Base-by-base conservation (phyloP, 352 stramenopile species). In the Blastocystis sp. region DNA sequence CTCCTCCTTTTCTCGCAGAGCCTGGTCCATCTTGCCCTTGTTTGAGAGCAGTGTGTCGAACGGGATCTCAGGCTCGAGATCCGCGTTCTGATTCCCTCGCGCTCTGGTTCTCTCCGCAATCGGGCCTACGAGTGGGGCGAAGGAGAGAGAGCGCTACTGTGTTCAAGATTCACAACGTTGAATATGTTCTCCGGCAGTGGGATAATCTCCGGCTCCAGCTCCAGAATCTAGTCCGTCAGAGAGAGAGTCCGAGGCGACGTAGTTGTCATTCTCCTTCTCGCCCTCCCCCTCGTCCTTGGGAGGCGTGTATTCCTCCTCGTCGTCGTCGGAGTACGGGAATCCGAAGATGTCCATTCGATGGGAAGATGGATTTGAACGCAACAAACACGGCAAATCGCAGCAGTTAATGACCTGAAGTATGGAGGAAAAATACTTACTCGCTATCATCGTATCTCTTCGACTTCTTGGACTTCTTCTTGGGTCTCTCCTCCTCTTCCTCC, bases 161-260 rank as follows among this genome's bases (percentile, higher is more conserved):
- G 65, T 26, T 85, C 74, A 3, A 55, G 31, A 63, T 85, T 66
- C 24, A 63, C 55, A 2, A 85, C 41, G 26, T 55, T 63, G 45
- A 69, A 69, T 10, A 85, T 85, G 37, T 85, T 85, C 37, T 85
- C 74, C 19, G 74, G 74, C 65, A 85, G 74, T 29, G 74, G 74
- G 50, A 85, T 85, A 69, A 85, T 85, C 55, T 85, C 74, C 55
- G 74, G 74, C 59, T 67, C 74, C 3, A 85, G 74, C 19, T 85
- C 74, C 66, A 77, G 66, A 77, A 77, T 77, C 31, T 41, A 77
- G n/a, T 4, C 26, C 24, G 26, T 35, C 10, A n/a, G 12, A 77
- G 10, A 74, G 63, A 26, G 45, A 45, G 31, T 12, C 4, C 39
- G 31, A 45, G 12, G 6, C 16, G 21, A 74, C 63, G 31, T 74